Evolutionary conservation across 495 filamentous ascomycete genomes (phyloP), one percentile per base, ranked within the genome.

Genomic region (Trichoderma asperelloides): DNA sequence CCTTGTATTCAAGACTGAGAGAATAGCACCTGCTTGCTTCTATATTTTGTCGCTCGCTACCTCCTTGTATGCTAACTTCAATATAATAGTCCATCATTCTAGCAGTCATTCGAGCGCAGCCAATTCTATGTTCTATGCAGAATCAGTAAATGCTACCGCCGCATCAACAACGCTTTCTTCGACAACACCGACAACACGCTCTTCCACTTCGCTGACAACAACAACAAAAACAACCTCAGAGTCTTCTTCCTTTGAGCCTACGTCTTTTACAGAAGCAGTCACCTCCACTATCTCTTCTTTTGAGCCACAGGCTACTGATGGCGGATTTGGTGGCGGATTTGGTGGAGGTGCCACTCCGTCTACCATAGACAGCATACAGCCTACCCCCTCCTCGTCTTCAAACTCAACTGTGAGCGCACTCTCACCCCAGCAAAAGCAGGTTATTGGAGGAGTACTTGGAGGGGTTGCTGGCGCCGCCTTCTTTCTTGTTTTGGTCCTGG

Each of bases 381-480:
- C 55, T 21, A 30, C 55, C 6, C 23, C 55, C 11, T 60, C 55
- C 9, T 8, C 55, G 28, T 30, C 55, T 15, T 60, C 55, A 12
- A 60, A 60, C 55, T 28, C 25, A 18, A 60, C 23, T 11, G 27
- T 15, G 2, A 62, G 60, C 68, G 66, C 39, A 40, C 66, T 63
- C 51, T 62, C 62, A 64, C 73, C 40, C 70, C 69, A 65, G 65
- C 64, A 73, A 27, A 73, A 65, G 47, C 70, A 71, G 60, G 71
- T 88, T 37, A 84, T 86, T 6, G 86, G 86, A 13, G 82, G 86
- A 57, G 84, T 89, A n/a, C 74, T 88, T 23, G 86, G 86, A 40
- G 82, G 83, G 45, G 73, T 87, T 25, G 84, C 86, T 51, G 86
- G 84, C 25, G 71, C 85, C 7, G 81, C 84, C 23, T 68, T 87